These are phyloP conservation scores for Drosera spatulata DNA, from an alignment of 179 eudicot species.

Conservation along the genomic window DNA sequence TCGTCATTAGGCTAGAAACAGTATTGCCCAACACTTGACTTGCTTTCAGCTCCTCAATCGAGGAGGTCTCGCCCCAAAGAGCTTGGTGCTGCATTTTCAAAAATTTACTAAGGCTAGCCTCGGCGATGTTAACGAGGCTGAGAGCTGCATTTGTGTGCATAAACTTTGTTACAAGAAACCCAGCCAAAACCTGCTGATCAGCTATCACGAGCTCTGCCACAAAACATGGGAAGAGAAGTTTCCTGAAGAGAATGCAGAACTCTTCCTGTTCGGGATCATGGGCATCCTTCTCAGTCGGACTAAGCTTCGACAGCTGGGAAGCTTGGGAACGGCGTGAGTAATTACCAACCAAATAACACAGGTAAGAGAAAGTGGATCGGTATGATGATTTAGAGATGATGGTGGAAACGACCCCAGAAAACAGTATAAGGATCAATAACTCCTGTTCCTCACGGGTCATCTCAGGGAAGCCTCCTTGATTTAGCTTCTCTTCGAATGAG, in stretches of 20 bases:
- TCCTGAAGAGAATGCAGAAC: constrained; percentile 30
- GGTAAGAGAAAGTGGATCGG: constrained; percentile 55
- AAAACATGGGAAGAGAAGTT: constrained; percentile 58
- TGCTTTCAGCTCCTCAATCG: constrained; percentile 14
- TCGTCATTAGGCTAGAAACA: constrained; percentile 28
- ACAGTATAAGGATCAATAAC: constrained; percentile 44
- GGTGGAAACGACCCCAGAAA: constrained; percentile 49
- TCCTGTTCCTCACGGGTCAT: constrained; percentile 27
- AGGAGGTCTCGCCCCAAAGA: constrained; percentile 16
- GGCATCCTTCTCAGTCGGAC: constrained; percentile 8
- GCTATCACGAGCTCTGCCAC: constrained; percentile 79
- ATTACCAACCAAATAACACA: constrained; percentile 67
- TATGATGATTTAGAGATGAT: constrained; percentile 47
- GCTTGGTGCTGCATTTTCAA: constrained; percentile 46
- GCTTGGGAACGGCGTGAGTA: constrained; percentile 65
- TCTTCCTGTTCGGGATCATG: constrained; percentile 12
- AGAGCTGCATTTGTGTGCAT: constrained; percentile 86
- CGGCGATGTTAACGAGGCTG: constrained; percentile 69
- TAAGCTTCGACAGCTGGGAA: constrained; percentile 20
- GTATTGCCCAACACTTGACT: constrained; percentile 36
- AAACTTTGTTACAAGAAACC: constrained; percentile 69
- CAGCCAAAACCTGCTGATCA: constrained; percentile 74
- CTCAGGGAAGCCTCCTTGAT: constrained; percentile 44
- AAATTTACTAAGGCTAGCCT: constrained; percentile 51
- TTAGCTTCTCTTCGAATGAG: constrained; percentile 61